Evolutionary conservation across 345 rosid genomes (phyloP).

Genomic region (Corchorus olitorius): DNA sequence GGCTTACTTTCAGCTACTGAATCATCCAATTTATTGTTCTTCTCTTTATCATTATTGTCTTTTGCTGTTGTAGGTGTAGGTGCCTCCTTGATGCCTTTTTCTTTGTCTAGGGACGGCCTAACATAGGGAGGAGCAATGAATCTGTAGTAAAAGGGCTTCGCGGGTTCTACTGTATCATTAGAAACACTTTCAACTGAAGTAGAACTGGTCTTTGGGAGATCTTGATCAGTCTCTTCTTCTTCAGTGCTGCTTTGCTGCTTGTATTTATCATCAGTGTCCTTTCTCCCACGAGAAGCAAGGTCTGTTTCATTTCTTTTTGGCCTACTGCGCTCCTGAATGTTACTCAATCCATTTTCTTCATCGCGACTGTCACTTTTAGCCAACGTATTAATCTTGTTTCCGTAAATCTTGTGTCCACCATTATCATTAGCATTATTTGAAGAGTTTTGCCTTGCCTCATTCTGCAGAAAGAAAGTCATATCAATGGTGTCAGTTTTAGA

Average conservation of each 20-base stretch:
- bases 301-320: constrained; percentile 28
- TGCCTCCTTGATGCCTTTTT: constrained; percentile 34
- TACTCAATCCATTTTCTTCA: constrained; percentile 4
- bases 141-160: constrained; percentile 41
- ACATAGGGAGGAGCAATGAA: constrained; percentile 56
- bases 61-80: constrained; percentile 23
- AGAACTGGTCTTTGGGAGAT: constrained; percentile 36
- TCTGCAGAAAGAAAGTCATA: constrained; percentile 26
- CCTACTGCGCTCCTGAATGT: constrained; percentile 6
- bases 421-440: constrained; percentile 9
- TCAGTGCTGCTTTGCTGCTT: constrained; percentile 42
- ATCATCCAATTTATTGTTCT: constrained; percentile 24
- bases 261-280: constrained; percentile 21
- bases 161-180: constrained; percentile 42
- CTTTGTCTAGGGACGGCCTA: constrained; percentile 33
- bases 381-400: constrained; percentile 21
- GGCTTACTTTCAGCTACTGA: constrained; percentile 37
- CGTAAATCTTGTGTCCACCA: constrained; percentile 23
- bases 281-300: constrained; percentile 22
- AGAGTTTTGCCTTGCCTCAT: constrained; percentile 12
- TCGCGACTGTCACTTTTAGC: constrained; percentile 20
- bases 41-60: constrained; percentile 16
- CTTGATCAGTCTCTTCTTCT: constrained; percentile 41
- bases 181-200: constrained; percentile 49
- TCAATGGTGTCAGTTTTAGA: too few species aligned